Evolutionary conservation across 2,329 filamentous ascomycete genomes (phyloP), one percentile per base, ranked within the genome.

Genomic region (Ophiognomonia clavigignenti-juglandacearum): DNA sequence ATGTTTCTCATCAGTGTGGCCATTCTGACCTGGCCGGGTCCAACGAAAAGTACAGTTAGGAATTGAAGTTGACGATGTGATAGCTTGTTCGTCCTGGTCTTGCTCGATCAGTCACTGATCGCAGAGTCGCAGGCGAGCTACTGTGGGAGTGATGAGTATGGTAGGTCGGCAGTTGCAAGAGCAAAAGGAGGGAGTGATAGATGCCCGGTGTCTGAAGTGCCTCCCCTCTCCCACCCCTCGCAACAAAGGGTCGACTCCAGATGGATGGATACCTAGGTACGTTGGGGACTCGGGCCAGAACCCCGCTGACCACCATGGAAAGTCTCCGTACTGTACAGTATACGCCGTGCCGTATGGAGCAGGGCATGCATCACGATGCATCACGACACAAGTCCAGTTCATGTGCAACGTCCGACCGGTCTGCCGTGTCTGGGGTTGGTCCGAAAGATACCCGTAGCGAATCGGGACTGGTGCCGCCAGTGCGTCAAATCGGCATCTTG

Each of bases 1-100:
- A 38, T 36, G 34, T 48, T 47, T 34, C 45, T 51, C 32, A 51
- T 34, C 11, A 51, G 49, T 4, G 41, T 27, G 3, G 49, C 39
- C 49, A 51, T 51, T 32, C 8, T n/a, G 39, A 29, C 13, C 7
- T 16, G 18, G 14, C 31, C 13, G 16, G 31, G 16, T 8, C 14
- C 18, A n/a, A 3, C 13, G 35, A 6, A 22, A 11, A 5, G 18
- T 3, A 22, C 18, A n/a, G 18, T 10, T 9, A n/a, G 34, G 34
- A 8, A 36, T 14, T 8, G 14, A 31, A 31, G 10, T 10, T 5
- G 13, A 31, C 4, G 29, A n/a, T n/a, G n/a, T n/a, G n/a, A n/a
- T n/a, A n/a, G n/a, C n/a, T n/a, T n/a, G n/a, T n/a, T n/a, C n/a
- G n/a, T n/a, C n/a, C n/a, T n/a, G n/a, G n/a, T n/a, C n/a, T n/a